Evolutionary conservation across 2,329 filamentous ascomycete genomes (phyloP), one percentile per base, ranked within the genome.

Genomic region (Hymenoscyphus fructigenus): DNA sequence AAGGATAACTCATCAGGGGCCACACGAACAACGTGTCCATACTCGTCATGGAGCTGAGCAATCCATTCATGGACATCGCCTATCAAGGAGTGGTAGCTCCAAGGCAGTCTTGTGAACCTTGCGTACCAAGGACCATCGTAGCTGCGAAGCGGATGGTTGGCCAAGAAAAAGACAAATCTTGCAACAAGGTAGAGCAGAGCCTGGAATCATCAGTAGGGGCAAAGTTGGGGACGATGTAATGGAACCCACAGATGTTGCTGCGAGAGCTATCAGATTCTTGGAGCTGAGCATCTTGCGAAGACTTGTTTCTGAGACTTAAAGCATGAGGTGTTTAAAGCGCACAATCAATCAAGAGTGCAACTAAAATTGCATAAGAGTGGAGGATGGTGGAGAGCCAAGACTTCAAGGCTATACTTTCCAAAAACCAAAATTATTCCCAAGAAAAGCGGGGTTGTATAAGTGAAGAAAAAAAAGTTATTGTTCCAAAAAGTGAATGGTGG

Each of bases 71-170:
- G 47, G 7, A 53, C 47, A 53, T 53, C 47, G 3, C 47, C 47
- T 14, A 26, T 53, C 47, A 28, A 53, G 0, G 47, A 53, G 9
- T 53, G 47, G 10, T 59, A 62, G 15, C 26, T 20, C 34, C 56
- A 58, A 6, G 28, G 17, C 6, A 59, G 2, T 34, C 55, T 17
- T 10, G 41, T 60, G 32, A 50, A 32, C 20, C 44, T 67, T 28
- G 68, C 62, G 6, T 29, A 34, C 12, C 65, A 67, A 12, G 70
- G 70, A 9, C 70, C 70, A 0, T 70, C 68, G 41, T 60, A 68
- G 9, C 57, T 63, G n/a, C 67, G 64, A 26, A 70, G 66, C 5
- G 67, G 67, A 53, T 72, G 67, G 53, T 71, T 65, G 65, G 32
- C 36, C n/a, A 62, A 17, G 17, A 59, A 53, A 29, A 44, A 60